Conservation (phyloP, 2,329 filamentous ascomycete genomes). For the Colletotrichum spinosum region DNA sequence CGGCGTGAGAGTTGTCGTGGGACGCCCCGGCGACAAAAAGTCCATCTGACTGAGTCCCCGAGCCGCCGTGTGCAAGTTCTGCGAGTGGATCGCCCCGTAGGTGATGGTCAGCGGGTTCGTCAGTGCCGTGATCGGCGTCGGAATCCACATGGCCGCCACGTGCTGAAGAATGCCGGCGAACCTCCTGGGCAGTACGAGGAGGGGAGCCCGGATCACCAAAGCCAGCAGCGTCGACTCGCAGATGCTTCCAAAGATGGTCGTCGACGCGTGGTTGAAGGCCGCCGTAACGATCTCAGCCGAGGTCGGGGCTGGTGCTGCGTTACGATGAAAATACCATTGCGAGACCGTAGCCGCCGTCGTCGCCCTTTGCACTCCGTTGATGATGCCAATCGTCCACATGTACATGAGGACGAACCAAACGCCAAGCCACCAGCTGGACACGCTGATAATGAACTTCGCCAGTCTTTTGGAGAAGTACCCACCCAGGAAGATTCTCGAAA, state of each 20-base stretch:
- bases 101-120: constrained; percentile 94
- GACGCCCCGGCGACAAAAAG: constrained; percentile 78
- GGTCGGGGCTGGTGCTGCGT: constrained; percentile 80
- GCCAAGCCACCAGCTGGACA: constrained; percentile 96
- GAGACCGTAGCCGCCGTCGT: constrained; percentile 95
- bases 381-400: constrained; percentile 91
- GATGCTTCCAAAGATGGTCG: constrained; percentile 91
- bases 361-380: constrained; percentile 88
- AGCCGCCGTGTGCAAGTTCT: constrained; percentile 81
- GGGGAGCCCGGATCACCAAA: constrained; percentile 83
- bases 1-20: constrained; percentile 78
- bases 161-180: constrained; percentile 74
- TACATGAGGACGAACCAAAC: constrained; percentile 93
- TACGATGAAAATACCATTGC: constrained; percentile 99
- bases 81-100: constrained; percentile 92
- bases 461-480: constrained; percentile 79
- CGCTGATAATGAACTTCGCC: constrained; percentile 80
- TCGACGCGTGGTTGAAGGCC: constrained; percentile 82
- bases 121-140: constrained; percentile 84
- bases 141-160: constrained; percentile 82
- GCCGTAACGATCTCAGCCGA: constrained; percentile 86
- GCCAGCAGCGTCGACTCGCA: constrained; percentile 87
- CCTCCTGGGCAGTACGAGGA: constrained; percentile 84
- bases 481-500: constrained; percentile 93
- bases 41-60: constrained; percentile 84